Percentiles rank a stretch among this genome's conserved stretches.
Conservation (phyloP, 441 rosid genomes). For the Gossypium laxum region DNA sequence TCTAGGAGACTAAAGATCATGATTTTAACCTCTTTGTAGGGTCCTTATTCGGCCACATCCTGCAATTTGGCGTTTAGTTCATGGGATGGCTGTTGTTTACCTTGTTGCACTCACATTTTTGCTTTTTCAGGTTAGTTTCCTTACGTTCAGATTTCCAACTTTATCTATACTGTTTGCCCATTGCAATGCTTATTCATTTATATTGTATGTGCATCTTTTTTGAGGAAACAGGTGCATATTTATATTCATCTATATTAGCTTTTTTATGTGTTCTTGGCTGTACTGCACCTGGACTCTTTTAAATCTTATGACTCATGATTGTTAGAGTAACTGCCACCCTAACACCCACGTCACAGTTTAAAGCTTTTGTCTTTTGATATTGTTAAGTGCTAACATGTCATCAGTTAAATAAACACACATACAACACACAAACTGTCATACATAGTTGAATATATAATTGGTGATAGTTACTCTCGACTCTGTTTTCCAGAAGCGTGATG, state of each 20-base stretch:
- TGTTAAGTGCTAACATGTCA: background rate
- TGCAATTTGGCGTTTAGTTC: conserved; percentile 95
- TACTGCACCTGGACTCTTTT: background rate
- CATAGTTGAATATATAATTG: conserved; percentile 6
- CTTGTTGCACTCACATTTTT: conserved; percentile 87
- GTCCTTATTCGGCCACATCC: conserved; percentile 96
- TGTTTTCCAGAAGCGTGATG: conserved; percentile 74
- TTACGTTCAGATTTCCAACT: background rate
- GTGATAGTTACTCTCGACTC: conserved; percentile 17
- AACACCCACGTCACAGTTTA: background rate
- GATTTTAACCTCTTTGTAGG: conserved; percentile 29
- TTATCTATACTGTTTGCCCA: background rate
- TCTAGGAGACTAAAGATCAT: background rate
- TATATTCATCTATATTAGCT: background rate
- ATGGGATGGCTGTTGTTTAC: conserved; percentile 93
- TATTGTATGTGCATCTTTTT: background rate
- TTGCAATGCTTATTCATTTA: background rate
- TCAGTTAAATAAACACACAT: background rate
- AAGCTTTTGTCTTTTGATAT: background rate
- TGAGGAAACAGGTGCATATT: background rate
- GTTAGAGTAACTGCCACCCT: background rate
- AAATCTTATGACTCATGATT: background rate
- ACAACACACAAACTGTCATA: background rate
- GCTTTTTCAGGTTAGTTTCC: conserved; percentile 78
- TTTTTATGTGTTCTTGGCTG: background rate